Evolutionary conservation across 495 filamentous ascomycete species (phyloP), one percentile per base, ranked within the genome.

Genomic region (Corynascus novoguineensis): DNA sequence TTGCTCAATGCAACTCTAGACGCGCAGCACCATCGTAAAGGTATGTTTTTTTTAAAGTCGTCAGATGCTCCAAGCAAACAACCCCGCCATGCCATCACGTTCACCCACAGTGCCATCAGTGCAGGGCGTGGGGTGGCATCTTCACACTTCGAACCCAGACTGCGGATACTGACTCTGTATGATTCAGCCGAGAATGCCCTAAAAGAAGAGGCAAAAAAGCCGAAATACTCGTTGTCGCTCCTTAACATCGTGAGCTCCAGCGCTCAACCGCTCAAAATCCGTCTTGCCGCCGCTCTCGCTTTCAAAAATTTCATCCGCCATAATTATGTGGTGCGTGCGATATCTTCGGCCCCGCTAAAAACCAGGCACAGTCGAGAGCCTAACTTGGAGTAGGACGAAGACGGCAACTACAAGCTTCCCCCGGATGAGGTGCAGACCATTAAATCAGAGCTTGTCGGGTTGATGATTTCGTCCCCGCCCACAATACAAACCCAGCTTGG

Each of bases 301-400:
- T 97, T 99, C 81, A 99, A 99, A 75, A 99, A 99, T 74, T 92
- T 92, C 68, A 90, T 99, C 64, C 87, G 85, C 73, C 81, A 87
- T 61, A 93, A 89, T 78, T 97, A 90, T 83, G 86, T 86, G 22
- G 90, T 53, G 35, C 44, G 50, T 49, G 4, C 34, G 21, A 46
- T 29, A 29, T 24, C 9, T n/a, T 0, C 19, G 12, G 10, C 14
- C 21, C 12, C 5, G 10, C 22, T 2, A 7, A 31, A 10, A 10
- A 34, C 15, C 1, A 15, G 25, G 15, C 4, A 4, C 1, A 11
- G 14, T 25, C 10, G 28, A 22, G 27, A 31, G 25, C 50, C 42
- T 25, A 49, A 29, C 5, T 21, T 27, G 1, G 17, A 0, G 6
- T 49, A 55, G 46, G 63, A 97, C 71, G 92, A 95, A 65, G 89